A percentile compares a stretch with the other conserved stretches of the same genome.
These are phyloP conservation scores for Novakomyces olei DNA, from an alignment of 805 yeast species.

Conservation along the genomic window DNA sequence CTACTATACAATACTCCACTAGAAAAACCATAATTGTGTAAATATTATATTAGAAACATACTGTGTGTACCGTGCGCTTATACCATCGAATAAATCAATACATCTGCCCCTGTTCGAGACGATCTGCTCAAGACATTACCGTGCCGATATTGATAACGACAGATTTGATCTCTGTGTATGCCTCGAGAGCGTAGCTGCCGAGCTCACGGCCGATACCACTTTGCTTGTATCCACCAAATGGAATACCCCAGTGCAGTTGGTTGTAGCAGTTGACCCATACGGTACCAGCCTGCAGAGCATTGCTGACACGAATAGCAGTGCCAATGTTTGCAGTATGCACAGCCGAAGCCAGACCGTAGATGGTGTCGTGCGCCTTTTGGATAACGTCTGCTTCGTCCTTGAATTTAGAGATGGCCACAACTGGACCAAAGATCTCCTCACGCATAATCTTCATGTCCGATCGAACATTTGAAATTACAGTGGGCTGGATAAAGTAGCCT, in stretches of 20 bases:
- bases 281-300: conserved; percentile 64
- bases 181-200: conserved; percentile 48
- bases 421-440: conserved; percentile 93
- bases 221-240: conserved; percentile 64
- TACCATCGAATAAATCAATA: no score
- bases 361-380: conserved; percentile 52
- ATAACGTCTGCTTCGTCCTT: conserved; percentile 64
- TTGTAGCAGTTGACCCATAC: conserved; percentile 83
- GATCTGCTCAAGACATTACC: no score
- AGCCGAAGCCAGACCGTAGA: conserved; percentile 81
- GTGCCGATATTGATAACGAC: conserved; percentile 45
- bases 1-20: no score
- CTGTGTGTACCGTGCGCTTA: no score
- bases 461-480: conserved; percentile 62
- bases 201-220: conserved; percentile 68
- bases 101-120: no score
- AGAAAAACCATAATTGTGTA: no score
- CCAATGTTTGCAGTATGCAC: conserved; percentile 55
- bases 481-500: conserved; percentile 35
- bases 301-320: conserved; percentile 55
- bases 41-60: no score
- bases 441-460: conserved; percentile 52
- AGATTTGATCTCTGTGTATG: conserved; percentile 56
- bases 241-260: conserved; percentile 43
- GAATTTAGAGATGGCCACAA: conserved; percentile 65